A percentile compares a stretch with the other conserved stretches of the same genome.
These are phyloP conservation scores for Sarocladium oryzae DNA, from an alignment of 2,329 filamentous ascomycete genomes.

Conservation along the genomic window DNA sequence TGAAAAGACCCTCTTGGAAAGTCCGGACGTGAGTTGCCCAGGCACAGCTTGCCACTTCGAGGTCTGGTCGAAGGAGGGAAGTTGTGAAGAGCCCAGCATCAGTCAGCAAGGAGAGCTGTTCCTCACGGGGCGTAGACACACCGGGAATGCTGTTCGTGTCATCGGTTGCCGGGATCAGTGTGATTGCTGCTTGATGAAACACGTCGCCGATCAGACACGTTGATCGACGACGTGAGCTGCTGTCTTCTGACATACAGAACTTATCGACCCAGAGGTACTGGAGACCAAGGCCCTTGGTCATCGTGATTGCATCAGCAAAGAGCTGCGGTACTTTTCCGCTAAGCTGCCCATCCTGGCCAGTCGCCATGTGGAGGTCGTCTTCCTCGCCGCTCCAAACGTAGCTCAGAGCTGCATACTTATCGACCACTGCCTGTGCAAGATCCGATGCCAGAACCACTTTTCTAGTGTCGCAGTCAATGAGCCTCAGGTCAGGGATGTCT, in stretches of 20 bases:
- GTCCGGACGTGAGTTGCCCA: constrained; percentile 31
- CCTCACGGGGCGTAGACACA: constrained; percentile 25
- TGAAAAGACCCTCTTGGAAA: constrained; percentile 29
- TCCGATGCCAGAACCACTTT: constrained; percentile 24
- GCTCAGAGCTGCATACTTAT: constrained; percentile 28
- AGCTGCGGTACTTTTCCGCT: not conserved
- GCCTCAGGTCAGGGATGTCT: constrained; percentile 20
- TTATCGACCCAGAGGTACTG: constrained; percentile 32
- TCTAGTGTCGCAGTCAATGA: constrained; percentile 25
- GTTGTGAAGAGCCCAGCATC: constrained; percentile 28
- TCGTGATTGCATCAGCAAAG: constrained; percentile 24
- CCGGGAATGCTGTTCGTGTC: constrained; percentile 27
- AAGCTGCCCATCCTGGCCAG: constrained; percentile 12
- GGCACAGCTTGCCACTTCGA: constrained; percentile 26
- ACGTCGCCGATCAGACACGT: constrained; percentile 27
- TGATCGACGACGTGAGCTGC: constrained; percentile 21
- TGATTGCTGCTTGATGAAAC: constrained; percentile 25
- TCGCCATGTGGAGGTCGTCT: constrained; percentile 5
- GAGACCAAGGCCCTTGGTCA: constrained; percentile 25
- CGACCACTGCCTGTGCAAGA: constrained; percentile 17
- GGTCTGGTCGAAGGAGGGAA: constrained; percentile 27
- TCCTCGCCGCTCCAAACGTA: constrained; percentile 23
- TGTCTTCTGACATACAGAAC: constrained; percentile 26
- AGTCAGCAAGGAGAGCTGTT: constrained; percentile 28
- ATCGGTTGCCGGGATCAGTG: constrained; percentile 29